phyloP scores from a whole-genome alignment of 495 filamentous ascomycete genomes.

The Emericellopsis terricola region DNA sequence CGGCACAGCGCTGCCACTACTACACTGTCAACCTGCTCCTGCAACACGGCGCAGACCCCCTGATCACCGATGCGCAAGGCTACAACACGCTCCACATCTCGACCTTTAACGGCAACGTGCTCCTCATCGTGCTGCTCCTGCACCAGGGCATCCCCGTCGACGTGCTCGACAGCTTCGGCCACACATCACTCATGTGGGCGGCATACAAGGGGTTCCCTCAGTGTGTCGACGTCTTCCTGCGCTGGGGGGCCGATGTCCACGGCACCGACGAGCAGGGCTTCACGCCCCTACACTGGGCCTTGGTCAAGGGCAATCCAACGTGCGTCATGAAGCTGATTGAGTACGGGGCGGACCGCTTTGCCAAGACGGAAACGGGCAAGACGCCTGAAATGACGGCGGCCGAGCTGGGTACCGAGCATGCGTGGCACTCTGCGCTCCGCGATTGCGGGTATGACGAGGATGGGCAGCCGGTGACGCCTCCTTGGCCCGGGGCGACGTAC shows the following conservation, averaged over 20 bases:
- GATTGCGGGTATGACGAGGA: slow-evolving; percentile 74
- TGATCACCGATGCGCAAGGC: slow-evolving; percentile 77
- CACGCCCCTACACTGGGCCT: slow-evolving; percentile 87
- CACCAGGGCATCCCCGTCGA: slow-evolving; percentile 92
- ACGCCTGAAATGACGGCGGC: slow-evolving; percentile 65
- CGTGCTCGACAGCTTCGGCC: slow-evolving; percentile 67
- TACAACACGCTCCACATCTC: slow-evolving; percentile 95
- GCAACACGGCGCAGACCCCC: slow-evolving; percentile 72
- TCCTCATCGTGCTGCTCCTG: slow-evolving; percentile 64
- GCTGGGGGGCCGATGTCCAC: slow-evolving; percentile 91
- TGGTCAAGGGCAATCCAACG: slow-evolving; percentile 73
- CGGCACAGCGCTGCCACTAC: slow-evolving; percentile 83
- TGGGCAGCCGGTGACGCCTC: slow-evolving; percentile 44
- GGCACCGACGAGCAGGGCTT: slow-evolving; percentile 80
- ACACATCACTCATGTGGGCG: slow-evolving; percentile 95
- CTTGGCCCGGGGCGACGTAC: slow-evolving; percentile 35
- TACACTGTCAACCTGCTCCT: slow-evolving; percentile 62
- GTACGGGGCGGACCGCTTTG: slow-evolving; percentile 84
- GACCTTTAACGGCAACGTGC: slow-evolving; percentile 93
- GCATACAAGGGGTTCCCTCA: slow-evolving; percentile 89
- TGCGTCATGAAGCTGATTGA: slow-evolving; percentile 87
- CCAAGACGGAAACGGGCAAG: slow-evolving; percentile 72
- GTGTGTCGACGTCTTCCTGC: slow-evolving; percentile 81
- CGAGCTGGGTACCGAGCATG: slow-evolving; percentile 70
- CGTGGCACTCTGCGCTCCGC: slow-evolving; percentile 69